Percentiles rank a stretch among this genome's conserved stretches.
phyloP scores from a whole-genome alignment of 2,329 filamentous ascomycete species.

The Monosporascus ibericus region DNA sequence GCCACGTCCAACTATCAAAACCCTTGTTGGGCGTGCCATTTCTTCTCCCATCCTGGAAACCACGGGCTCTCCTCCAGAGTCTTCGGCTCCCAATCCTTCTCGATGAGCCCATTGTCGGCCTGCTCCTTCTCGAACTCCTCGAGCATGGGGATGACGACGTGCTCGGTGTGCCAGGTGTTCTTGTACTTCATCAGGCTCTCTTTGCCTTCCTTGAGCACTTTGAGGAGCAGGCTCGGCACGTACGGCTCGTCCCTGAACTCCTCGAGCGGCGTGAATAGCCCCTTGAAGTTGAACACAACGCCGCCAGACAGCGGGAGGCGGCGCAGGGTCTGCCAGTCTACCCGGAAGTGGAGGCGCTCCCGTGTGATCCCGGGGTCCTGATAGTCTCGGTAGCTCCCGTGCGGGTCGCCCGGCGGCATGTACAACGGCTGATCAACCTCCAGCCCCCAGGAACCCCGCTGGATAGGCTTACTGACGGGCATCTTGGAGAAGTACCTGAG shows the following conservation, averaged over 20 bases:
- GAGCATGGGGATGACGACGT: slow-evolving; percentile 61
- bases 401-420: slow-evolving; percentile 62
- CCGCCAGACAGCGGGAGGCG: slow-evolving; percentile 69
- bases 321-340: slow-evolving; percentile 84
- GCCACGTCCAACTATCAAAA: slow-evolving; percentile 12
- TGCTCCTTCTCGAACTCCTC: slow-evolving; percentile 62
- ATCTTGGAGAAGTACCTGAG: slow-evolving; percentile 74
- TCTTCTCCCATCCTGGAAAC: slow-evolving; percentile 70
- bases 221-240: slow-evolving; percentile 61
- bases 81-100: slow-evolving; percentile 55
- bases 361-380: slow-evolving; percentile 53
- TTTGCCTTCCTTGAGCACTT: slow-evolving; percentile 67
- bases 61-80: slow-evolving; percentile 73
- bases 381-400: slow-evolving; percentile 51
- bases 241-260: slow-evolving; percentile 68
- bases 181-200: slow-evolving; percentile 71
- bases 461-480: slow-evolving; percentile 67
- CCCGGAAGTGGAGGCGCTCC: slow-evolving; percentile 61
- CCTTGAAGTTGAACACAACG: slow-evolving; percentile 85
- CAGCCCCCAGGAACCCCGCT: slow-evolving; percentile 78
- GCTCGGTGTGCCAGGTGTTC: slow-evolving; percentile 72
- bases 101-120: slow-evolving; percentile 52
- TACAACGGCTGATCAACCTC: slow-evolving; percentile 71
- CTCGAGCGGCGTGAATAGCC: slow-evolving; percentile 68
- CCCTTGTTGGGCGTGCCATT: slow-evolving; percentile 46